A percentile compares a stretch with the other conserved stretches of the same genome.
Evolutionary conservation across 2,329 filamentous ascomycete genomes (phyloP).

Genomic region (Scytalidium lignicola): DNA sequence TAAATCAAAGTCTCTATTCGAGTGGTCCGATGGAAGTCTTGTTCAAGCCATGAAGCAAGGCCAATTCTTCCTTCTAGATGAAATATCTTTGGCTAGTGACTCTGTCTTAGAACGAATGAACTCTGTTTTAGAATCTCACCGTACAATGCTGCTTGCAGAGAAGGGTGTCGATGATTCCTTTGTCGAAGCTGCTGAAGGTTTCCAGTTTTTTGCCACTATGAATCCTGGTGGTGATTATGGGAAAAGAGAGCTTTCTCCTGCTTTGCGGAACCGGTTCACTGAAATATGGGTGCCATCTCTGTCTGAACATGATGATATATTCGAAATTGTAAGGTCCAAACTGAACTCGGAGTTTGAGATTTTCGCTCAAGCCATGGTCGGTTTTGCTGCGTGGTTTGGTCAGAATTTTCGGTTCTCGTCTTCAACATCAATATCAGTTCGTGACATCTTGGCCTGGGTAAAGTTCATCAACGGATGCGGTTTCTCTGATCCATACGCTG

Average conservation of each 20-base stretch:
- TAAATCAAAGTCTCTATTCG: slow-evolving; percentile 81
- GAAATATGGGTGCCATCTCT: slow-evolving; percentile 97
- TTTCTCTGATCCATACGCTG: slow-evolving; percentile 38
- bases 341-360: slow-evolving; percentile 50
- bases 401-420: slow-evolving; percentile 70
- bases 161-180: slow-evolving; percentile 84
- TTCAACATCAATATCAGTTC: slow-evolving; percentile 76
- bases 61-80: slow-evolving; percentile 88
- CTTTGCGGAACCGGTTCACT: slow-evolving; percentile 91
- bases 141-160: slow-evolving; percentile 84
- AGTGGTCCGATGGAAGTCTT: slow-evolving; percentile 92
- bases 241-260: slow-evolving; percentile 94
- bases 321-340: slow-evolving; percentile 80
- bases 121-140: slow-evolving; percentile 85
- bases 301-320: slow-evolving; percentile 77
- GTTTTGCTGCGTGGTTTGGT: slow-evolving; percentile 92
- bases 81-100: slow-evolving; percentile 96
- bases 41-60: slow-evolving; percentile 90
- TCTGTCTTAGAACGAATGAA: slow-evolving; percentile 95
- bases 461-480: slow-evolving; percentile 72
- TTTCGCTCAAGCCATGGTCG: slow-evolving; percentile 66
- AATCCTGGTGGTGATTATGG: slow-evolving; percentile 98
- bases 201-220: slow-evolving; percentile 98
- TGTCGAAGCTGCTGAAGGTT: slow-evolving; percentile 69
- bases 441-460: slow-evolving; percentile 90